Conservation (phyloP, 768 basidiomycete species). For the Termitomyces sp. region DNA sequence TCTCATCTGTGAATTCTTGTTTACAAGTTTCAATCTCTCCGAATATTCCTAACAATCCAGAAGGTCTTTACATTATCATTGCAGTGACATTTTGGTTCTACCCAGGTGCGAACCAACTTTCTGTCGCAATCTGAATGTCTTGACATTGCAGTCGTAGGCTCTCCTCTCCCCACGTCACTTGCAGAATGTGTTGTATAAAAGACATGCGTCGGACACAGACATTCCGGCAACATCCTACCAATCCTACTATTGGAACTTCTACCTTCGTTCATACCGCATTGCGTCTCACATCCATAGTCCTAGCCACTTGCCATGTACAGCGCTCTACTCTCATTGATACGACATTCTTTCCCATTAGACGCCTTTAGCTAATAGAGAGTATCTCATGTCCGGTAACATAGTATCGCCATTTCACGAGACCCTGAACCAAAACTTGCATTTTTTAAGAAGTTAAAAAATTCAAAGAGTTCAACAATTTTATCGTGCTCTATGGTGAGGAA, state of each 20-base stretch:
- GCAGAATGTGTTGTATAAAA: conserved; percentile 8
- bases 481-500: not conserved
- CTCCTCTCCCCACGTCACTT: conserved; percentile 12
- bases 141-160: conserved; percentile 6
- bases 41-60: not conserved
- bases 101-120: conserved; percentile 28
- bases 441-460: not conserved
- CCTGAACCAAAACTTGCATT: not conserved
- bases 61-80: conserved; percentile 67
- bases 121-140: not conserved
- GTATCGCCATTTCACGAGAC: not conserved
- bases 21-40: not conserved
- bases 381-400: not conserved
- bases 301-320: not conserved
- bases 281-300: not conserved
- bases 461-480: not conserved
- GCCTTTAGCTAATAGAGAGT: not conserved
- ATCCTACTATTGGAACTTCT: not conserved
- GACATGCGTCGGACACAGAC: not conserved
- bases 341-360: not conserved
- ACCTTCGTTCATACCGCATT: not conserved
- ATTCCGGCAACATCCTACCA: not conserved
- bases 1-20: conserved; percentile 14
- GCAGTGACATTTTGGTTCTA: conserved; percentile 73
- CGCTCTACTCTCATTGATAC: not conserved